These are phyloP conservation scores for Lyophyllum semitale DNA, from an alignment of 768 basidiomycete species.

Conservation along the genomic window DNA sequence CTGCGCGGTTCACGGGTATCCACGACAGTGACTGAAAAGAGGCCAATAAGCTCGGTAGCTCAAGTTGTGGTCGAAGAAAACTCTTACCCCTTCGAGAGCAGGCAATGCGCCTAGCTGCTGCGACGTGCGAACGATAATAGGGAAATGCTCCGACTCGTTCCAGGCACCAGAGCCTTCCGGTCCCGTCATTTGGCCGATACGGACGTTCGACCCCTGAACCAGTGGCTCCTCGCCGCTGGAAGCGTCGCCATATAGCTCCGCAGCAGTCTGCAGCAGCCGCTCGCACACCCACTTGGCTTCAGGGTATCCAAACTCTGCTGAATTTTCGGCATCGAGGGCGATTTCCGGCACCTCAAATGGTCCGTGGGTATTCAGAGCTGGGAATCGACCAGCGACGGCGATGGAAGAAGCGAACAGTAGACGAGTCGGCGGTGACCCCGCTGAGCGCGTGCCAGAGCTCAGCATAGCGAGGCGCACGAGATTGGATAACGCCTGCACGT, in stretches of 20 bases:
- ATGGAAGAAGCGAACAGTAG: slow-evolving; percentile 40
- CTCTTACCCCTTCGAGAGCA: slow-evolving; percentile 29
- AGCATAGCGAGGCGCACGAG: slow-evolving; percentile 27
- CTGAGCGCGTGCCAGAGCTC: slow-evolving; percentile 18
- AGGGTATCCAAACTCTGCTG: slow-evolving; percentile 30
- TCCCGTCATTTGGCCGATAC: slow-evolving; percentile 39
- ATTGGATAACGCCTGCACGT: slow-evolving; percentile 35
- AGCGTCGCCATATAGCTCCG: slow-evolving; percentile 26
- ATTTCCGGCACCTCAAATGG: slow-evolving; percentile 33
- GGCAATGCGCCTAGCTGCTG: slow-evolving; percentile 29
- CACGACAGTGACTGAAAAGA: slow-evolving; percentile 32
- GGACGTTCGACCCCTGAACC: slow-evolving; percentile 27
- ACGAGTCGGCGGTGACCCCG: slow-evolving; percentile 22
- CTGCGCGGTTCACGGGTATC: slow-evolving; percentile 36
- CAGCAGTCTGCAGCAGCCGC: slow-evolving; percentile 26
- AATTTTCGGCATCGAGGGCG: slow-evolving; percentile 25
- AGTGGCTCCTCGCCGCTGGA: slow-evolving; percentile 12
- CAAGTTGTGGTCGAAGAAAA: neutral
- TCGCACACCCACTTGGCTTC: slow-evolving; percentile 44
- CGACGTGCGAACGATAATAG: slow-evolving; percentile 33
- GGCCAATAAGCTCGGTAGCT: neutral
- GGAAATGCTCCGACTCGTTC: slow-evolving; percentile 39
- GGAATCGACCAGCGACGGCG: slow-evolving; percentile 34
- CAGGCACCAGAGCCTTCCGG: slow-evolving; percentile 36
- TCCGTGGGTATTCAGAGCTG: slow-evolving; percentile 25